Conservation (phyloP, 192 early-diverging fungal species). For the Polychytrium aggregatum region DNA sequence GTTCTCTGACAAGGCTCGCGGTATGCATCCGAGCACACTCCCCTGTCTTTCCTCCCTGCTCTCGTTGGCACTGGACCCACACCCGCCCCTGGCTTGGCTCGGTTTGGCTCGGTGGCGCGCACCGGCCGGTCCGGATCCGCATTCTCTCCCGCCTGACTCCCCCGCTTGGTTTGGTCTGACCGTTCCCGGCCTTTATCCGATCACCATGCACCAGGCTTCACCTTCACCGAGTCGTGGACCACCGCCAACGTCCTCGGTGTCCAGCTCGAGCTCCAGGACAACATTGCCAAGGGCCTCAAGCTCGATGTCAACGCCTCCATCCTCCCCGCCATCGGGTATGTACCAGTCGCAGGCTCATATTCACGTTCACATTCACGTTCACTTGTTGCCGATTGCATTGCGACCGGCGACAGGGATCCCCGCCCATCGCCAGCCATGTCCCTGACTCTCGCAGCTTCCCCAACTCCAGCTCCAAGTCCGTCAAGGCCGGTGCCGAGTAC, state of each 20-base stretch:
- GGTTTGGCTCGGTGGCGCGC: too few species aligned
- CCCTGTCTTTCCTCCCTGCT: not conserved
- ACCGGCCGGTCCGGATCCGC: too few species aligned
- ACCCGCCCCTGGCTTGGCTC: too few species aligned
- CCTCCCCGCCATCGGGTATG: slow-evolving; percentile 65
- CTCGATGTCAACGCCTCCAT: slow-evolving; percentile 76
- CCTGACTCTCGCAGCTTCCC: too few species aligned
- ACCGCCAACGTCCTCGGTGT: slow-evolving; percentile 84
- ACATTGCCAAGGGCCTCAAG: slow-evolving; percentile 93
- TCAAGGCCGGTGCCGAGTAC: slow-evolving; percentile 79
- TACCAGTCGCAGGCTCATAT: not conserved
- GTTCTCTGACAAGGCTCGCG: slow-evolving; percentile 87
- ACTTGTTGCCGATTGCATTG: not conserved
- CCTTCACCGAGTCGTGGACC: slow-evolving; percentile 96
- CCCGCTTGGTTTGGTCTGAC: too few species aligned
- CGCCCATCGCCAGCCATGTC: too few species aligned
- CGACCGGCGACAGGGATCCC: not conserved
- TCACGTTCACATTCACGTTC: not conserved
- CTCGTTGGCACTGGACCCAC: not conserved
- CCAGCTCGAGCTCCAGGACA: slow-evolving; percentile 88
- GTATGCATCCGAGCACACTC: too few species aligned
- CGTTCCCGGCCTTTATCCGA: too few species aligned
- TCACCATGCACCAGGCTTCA: slow-evolving; percentile 35
- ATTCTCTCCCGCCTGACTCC: too few species aligned
- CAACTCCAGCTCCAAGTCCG: slow-evolving; percentile 50